phyloP scores from a whole-genome alignment of 257 asterid species.

The Striga asiatica region DNA sequence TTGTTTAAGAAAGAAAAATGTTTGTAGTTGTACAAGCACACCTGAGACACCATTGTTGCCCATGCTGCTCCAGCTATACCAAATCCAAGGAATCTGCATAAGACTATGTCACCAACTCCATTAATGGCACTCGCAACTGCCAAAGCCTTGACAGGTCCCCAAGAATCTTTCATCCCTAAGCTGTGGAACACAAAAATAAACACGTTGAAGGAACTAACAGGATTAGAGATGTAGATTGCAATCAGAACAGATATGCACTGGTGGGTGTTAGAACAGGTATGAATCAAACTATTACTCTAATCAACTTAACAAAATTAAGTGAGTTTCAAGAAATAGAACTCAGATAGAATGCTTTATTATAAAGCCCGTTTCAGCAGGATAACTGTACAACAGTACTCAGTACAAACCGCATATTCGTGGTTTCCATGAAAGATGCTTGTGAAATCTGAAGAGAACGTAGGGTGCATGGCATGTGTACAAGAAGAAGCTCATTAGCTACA shows the following conservation, averaged over 20 bases:
- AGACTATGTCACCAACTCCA: slow-evolving; percentile 60
- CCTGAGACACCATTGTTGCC: slow-evolving; percentile 92
- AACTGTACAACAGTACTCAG: too few species aligned
- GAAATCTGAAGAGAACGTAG: too few species aligned
- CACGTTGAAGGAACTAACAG: background rate
- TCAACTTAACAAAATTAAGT: background rate
- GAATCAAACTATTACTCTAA: background rate
- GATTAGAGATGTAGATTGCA: background rate
- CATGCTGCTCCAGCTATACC: slow-evolving; percentile 97
- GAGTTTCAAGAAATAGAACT: background rate
- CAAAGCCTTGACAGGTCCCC: slow-evolving; percentile 81
- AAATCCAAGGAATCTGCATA: slow-evolving; percentile 60
- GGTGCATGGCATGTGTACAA: too few species aligned
- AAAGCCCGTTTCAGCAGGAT: background rate
- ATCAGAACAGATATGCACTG: background rate
- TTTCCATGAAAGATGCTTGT: too few species aligned
- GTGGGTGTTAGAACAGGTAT: slow-evolving; percentile 2
- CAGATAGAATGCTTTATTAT: background rate
- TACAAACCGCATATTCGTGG: too few species aligned
- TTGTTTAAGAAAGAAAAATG: slow-evolving; percentile 2
- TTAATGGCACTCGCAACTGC: slow-evolving; percentile 67
- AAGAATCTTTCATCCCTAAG: slow-evolving; percentile 77
- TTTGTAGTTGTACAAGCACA: slow-evolving; percentile 18
- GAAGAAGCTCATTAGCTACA: too few species aligned
- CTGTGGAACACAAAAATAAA: slow-evolving; percentile 31